Base-by-base conservation (phyloP, 1,284 basidiomycete species). In the Singerocomus inundabilis region DNA sequence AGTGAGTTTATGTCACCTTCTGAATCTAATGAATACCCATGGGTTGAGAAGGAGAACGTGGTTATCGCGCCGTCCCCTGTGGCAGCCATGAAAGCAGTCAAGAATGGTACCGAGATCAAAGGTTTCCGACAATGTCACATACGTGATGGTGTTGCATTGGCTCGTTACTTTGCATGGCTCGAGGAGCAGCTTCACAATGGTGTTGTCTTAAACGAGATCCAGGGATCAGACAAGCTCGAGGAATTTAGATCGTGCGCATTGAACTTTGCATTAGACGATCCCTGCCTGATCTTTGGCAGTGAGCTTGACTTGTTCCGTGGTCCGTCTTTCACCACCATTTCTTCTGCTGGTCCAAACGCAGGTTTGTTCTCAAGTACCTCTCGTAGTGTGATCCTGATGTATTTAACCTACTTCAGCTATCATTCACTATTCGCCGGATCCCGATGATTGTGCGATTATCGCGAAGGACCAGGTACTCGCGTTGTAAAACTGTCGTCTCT, bases 101-200 rank as follows among this genome's bases (percentile, higher is more conserved):
- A 98, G 76, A 98, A 97, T 59, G 73, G 74, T 31, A 80, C 78
- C 1, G 96, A 99, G 67, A 72, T 96, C 11, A 84, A 89, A 64
- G 96, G 96, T 0, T 98, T 98, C 77, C 79, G 95, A 31, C 83
- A 89, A 60, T 82, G 79, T 48, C 93, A 99, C 66, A 84, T 97
- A 40, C 81, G 94, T 10, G 96, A 99, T 67, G 95, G 96, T 4
- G 85, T 81, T 1, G 96, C 96, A 0, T 76, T 98, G 36, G 82
- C 79, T 8, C 80, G 85, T 11, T 98, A 96, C 71, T 98, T 98
- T 64, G 81, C 93, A 0, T 99, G 96, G 95, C 76, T 99, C 3
- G 93, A 98, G 68, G 89, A 93, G 57, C 80, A 85, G 57, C 74
- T 98, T 13, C 68, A 77, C 2, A 72, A 75, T 1, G 87, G 84